Base-by-base conservation (phyloP, 257 asterid species). In the Jacaranda copaia region DNA sequence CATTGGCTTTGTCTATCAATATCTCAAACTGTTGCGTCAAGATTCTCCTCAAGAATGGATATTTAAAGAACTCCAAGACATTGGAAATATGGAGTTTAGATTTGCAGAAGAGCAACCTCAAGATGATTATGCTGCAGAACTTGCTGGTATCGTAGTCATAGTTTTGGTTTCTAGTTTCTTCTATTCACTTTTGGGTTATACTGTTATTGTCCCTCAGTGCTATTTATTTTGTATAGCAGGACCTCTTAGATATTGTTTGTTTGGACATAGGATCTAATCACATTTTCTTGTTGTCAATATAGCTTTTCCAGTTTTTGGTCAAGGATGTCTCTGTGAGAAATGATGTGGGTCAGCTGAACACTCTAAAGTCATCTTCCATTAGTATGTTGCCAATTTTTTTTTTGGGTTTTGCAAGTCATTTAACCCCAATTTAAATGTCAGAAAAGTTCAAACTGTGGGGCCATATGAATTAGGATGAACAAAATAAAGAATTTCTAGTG, bases 71-170 rank as follows among this genome's bases (percentile, higher is more conserved):
- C 99, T 96, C 86, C 96, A 93, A 71, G 93, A 90, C 85, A 93
- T 93, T 80, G 98, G 86, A 66, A 85, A 88, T 46, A 87, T 96
- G 96, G 99, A 96, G 77, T 96, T 96, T 68, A 87, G 90, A 82
- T 96, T 90, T 88, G 96, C 96, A 14, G 98, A 96, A 85, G 98
- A 96, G 88, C 97, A 93, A 81, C 97, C 97, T 81, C 98, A 93
- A 74, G 99, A 93, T 86, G 99, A 95, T 80, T 95, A 95, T 86
- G 99, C 97, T 77, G 91, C 97, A 14, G 97, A 91, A 82, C 99
- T 95, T 88, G 89, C 99, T 81, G 98, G 98, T 88, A 88, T 77
- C 60, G 40, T 69, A 9, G 39, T 72, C 75, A 46, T 74, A 25
- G 64, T 39, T 53, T 69, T 55, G 39, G 19, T 35, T 35, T 66